phyloP scores from a whole-genome alignment of 2,329 filamentous ascomycete genomes.

The Sodiomyces alkalinus region DNA sequence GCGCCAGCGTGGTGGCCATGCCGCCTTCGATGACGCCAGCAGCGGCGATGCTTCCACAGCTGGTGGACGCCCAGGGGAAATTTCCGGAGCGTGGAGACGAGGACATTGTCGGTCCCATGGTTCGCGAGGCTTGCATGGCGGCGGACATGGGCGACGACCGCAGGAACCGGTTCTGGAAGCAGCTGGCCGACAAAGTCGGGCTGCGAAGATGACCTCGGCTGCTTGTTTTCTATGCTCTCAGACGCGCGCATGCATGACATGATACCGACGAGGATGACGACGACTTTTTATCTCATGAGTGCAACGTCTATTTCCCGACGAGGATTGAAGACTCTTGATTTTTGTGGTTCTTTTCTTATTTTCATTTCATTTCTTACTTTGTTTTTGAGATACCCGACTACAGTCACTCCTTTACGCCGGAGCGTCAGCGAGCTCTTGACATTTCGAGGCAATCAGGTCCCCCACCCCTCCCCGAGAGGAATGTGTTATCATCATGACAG shows the following conservation, averaged over 20 bases:
- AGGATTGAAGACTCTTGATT: too few species aligned
- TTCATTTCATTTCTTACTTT: too few species aligned
- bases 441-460: too few species aligned
- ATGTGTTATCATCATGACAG: too few species aligned
- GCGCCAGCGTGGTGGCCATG: slow-evolving; percentile 19
- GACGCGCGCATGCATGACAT: slow-evolving; percentile 3
- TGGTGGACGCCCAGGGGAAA: slow-evolving; percentile 63
- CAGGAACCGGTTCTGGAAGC: slow-evolving; percentile 32
- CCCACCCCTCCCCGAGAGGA: too few species aligned
- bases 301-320: too few species aligned
- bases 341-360: too few species aligned
- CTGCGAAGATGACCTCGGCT: slow-evolving; percentile 4
- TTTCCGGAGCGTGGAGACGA: slow-evolving; percentile 80
- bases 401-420: too few species aligned
- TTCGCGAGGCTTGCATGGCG: slow-evolving; percentile 40
- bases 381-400: too few species aligned
- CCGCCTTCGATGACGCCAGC: slow-evolving; percentile 37
- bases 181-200: slow-evolving; percentile 29
- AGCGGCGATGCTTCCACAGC: slow-evolving; percentile 36
- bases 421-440: too few species aligned
- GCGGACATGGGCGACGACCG: slow-evolving; percentile 28
- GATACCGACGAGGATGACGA: slow-evolving; percentile 2
- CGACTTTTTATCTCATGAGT: slow-evolving; percentile 3
- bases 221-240: too few species aligned
- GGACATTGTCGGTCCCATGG: slow-evolving; percentile 90